phyloP scores from a whole-genome alignment of 2,329 filamentous ascomycete genomes.

The Claviceps quebecensis region DNA sequence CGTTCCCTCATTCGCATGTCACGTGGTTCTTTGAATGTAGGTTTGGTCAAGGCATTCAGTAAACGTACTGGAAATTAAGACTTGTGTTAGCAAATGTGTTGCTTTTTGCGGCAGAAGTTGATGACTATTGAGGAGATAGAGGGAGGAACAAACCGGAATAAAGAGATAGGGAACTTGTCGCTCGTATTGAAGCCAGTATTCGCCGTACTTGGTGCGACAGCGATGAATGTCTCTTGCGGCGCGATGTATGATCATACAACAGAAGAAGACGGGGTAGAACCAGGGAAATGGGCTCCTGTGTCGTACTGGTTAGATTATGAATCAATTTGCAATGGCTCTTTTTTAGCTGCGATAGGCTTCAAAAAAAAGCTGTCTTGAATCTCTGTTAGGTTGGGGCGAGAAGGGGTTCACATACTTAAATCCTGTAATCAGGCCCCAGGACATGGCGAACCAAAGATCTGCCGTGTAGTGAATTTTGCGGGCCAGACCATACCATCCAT shows the following conservation, averaged over 20 bases:
- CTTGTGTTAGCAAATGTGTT: neutral
- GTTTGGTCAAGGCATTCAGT: neutral
- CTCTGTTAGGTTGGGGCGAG: too few species aligned
- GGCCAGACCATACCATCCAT: constrained; percentile 71
- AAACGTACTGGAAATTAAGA: neutral
- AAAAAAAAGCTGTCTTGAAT: neutral
- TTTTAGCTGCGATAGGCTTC: neutral
- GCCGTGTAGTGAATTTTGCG: constrained; percentile 46
- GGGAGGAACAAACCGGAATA: constrained; percentile 44
- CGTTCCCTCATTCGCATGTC: neutral
- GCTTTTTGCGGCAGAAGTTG: too few species aligned
- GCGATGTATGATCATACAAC: constrained; percentile 67
- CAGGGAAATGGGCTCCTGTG: constrained; percentile 65
- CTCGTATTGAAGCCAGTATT: constrained; percentile 70
- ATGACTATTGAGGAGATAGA: neutral
- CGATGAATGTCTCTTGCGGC: constrained; percentile 62
- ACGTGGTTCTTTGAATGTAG: neutral
- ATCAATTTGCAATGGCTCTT: too few species aligned
- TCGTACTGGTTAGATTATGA: constrained; percentile 3
- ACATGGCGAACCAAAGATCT: constrained; percentile 34
- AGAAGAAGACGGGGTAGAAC: constrained; percentile 83
- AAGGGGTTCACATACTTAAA: constrained; percentile 21
- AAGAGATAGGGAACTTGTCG: constrained; percentile 69
- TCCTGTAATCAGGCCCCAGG: constrained; percentile 37
- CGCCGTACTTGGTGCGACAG: constrained; percentile 69